Base-by-base conservation (phyloP, 1,284 basidiomycete species). In the Papiliotrema flavescens region DNA sequence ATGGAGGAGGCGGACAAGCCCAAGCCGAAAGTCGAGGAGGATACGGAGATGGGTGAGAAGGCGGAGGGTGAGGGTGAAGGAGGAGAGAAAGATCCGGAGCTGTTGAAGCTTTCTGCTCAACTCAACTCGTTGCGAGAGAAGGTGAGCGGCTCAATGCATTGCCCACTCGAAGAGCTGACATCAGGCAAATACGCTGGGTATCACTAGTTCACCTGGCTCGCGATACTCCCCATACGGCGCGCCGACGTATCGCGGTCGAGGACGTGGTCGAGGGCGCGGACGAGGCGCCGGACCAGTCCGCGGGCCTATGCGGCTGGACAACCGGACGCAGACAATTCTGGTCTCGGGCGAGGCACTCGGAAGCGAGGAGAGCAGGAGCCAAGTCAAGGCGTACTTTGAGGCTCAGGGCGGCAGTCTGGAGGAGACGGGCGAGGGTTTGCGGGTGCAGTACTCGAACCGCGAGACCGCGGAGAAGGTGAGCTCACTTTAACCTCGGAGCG, bases 331-430 rank as follows among this genome's bases (percentile, higher is more conserved):
- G 75, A 86, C 84, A 69, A 76, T 97, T 28, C 75, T 88, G 42
- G 78, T 96, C 37, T 85, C 88, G 62, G 88, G 85, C 37, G 73
- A 76, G 14, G 83, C 83, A 0, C 66, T 78, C 1, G 42, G 59
- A 2, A 67, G 62, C 1, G 78, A 77, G 32, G 78, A 79, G 23
- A 36, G 79, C 78, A 50, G 65, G 81, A 45, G 83, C 61, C 81
- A 83, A 23, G 79, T 91, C 51, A 83, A 83, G 59, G 84, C 88
- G 60, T 94, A 89, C 85, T 94, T 87, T 71, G 87, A 89, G 80
- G 85, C 87, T 62, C 61, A 83, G 65, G 68, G 70, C 13, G 66
- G 67, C 17, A 46, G 48, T 22, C 54, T 71, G 13, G 60, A 65
- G 32, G 51, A 47, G 8, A 57, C 50, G 7, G 55, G 60, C 24